These are phyloP conservation scores for Hanseniaspora guilliermondii DNA, from an alignment of 805 yeast species.

Conservation along the genomic window DNA sequence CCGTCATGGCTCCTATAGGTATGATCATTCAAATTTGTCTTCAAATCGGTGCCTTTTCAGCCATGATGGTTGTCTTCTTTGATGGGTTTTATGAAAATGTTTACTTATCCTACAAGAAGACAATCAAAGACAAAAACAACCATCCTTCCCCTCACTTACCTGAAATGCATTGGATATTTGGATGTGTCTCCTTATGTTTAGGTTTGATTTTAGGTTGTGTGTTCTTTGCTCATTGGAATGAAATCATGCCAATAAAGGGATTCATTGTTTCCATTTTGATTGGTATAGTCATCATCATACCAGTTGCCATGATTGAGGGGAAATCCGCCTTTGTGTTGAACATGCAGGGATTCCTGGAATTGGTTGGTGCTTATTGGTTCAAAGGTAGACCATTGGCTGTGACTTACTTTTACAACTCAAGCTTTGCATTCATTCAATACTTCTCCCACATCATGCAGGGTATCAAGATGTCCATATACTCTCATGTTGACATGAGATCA, in stretches of 20 bases:
- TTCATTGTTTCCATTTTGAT: conserved; percentile 45
- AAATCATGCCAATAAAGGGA: conserved; percentile 29
- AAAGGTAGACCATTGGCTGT: conserved; percentile 53
- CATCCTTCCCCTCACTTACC: conserved; percentile 35
- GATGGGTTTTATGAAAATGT: conserved; percentile 43
- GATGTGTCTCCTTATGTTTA: conserved; percentile 41
- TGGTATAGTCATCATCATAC: conserved; percentile 44
- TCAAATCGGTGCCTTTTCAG: conserved; percentile 47
- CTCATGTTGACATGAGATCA: conserved; percentile 50
- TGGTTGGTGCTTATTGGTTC: conserved; percentile 51
- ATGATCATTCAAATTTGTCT: conserved; percentile 51
- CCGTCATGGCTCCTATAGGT: conserved; percentile 47
- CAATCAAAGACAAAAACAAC: conserved; percentile 5
- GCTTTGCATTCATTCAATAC: conserved; percentile 41
- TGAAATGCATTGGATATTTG: conserved; percentile 42
- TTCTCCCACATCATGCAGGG: conserved; percentile 36
- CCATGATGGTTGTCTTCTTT: conserved; percentile 40
- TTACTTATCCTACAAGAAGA: conserved; percentile 30
- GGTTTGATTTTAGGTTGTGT: conserved; percentile 37
- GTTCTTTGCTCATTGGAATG: conserved; percentile 31
- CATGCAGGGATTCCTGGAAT: conserved; percentile 49
- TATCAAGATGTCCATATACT: conserved; percentile 53
- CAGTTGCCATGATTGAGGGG: conserved; percentile 49
- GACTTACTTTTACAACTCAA: conserved; percentile 41
- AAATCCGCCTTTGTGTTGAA: conserved; percentile 50